phyloP scores from a whole-genome alignment of 2,329 filamentous ascomycete species.

The Diaporthe vexans region DNA sequence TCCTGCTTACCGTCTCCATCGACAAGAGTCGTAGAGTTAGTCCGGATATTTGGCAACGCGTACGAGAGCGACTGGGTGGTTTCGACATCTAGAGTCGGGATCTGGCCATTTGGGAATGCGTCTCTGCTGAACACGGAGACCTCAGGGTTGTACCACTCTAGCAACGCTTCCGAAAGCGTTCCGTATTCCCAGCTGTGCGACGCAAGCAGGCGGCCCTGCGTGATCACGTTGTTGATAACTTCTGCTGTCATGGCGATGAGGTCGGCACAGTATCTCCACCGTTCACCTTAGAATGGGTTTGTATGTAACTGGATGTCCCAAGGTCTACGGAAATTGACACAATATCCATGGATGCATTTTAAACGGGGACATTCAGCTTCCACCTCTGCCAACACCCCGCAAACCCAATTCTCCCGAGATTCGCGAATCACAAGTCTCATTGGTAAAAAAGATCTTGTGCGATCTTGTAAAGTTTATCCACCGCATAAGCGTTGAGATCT shows the following conservation, averaged over 20 bases:
- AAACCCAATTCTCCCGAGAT: neutral
- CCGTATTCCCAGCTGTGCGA: constrained; percentile 22
- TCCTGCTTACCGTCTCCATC: neutral
- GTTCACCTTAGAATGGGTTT: neutral
- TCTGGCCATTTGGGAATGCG: neutral
- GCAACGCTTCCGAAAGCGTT: neutral
- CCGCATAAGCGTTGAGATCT: neutral
- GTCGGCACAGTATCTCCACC: too few species aligned
- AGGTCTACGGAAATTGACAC: neutral
- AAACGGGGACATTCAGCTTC: too few species aligned
- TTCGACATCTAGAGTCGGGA: neutral
- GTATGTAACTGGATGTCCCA: neutral
- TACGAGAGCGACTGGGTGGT: neutral
- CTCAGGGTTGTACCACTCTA: constrained; percentile 2
- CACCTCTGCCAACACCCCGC: neutral
- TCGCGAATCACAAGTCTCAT: neutral
- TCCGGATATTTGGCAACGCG: neutral
- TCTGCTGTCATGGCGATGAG: neutral
- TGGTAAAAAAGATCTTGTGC: neutral
- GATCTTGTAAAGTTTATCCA: neutral
- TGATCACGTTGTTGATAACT: neutral
- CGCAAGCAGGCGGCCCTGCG: neutral
- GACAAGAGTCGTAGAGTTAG: constrained; percentile 5
- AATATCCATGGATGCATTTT: too few species aligned
- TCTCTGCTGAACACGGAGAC: neutral